These are phyloP conservation scores for Vitis rupestris DNA, from an alignment of 164 flowering plant species.

Conservation along the genomic window DNA sequence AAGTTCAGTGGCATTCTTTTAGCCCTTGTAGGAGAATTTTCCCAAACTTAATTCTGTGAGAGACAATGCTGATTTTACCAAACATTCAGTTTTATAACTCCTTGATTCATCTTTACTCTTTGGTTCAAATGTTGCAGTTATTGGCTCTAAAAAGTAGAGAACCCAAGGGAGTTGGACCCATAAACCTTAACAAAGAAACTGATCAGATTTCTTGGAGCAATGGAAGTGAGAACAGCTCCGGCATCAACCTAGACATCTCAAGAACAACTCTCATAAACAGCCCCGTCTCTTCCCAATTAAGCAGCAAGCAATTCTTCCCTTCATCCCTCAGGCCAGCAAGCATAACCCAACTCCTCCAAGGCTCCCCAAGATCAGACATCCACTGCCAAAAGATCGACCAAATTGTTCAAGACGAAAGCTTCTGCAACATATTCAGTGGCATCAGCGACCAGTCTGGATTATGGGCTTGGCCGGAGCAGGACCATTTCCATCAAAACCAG, in stretches of 20 bases:
- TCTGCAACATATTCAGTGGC: conserved; percentile 48
- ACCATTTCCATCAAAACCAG: conserved; percentile 25
- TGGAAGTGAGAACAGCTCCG: conserved; percentile 48
- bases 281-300: conserved; percentile 16
- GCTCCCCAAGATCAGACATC: conserved; percentile 27
- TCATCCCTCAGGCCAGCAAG: conserved; percentile 23
- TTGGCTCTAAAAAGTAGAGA: conserved; percentile 42
- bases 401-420: conserved; percentile 34
- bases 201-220: conserved; percentile 52
- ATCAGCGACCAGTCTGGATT: conserved; percentile 40
- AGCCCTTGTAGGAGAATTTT: background rate
- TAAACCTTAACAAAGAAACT: conserved; percentile 45
- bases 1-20: too few species aligned
- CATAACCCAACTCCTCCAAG: conserved; percentile 29
- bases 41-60: too few species aligned
- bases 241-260: conserved; percentile 33
- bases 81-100: background rate
- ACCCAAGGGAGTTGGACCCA: conserved; percentile 22
- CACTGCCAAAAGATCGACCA: conserved; percentile 24
- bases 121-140: conserved; percentile 33
- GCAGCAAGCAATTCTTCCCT: conserved; percentile 24
- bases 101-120: background rate
- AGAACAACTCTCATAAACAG: conserved; percentile 18
- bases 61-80: background rate
- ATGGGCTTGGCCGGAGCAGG: conserved; percentile 64